Conservation (phyloP, 805 yeast genomes). For the Geotrichum ghanense region DNA sequence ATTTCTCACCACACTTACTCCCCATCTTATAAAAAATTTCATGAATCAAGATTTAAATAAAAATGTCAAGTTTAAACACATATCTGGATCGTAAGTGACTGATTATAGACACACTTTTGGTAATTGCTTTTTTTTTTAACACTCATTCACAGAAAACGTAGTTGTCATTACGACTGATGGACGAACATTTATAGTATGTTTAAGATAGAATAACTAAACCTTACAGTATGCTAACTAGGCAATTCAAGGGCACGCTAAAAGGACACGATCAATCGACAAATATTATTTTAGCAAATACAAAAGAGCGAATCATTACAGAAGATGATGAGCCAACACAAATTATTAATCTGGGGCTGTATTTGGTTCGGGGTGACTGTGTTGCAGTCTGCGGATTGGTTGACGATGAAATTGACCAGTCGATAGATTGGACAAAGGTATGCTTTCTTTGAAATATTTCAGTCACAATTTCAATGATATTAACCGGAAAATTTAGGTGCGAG, state of each 20-base stretch:
- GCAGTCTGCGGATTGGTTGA: conserved; percentile 25
- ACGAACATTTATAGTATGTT: not conserved
- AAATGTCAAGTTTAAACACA: not conserved
- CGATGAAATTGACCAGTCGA: conserved; percentile 19
- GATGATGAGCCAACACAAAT: conserved; percentile 16
- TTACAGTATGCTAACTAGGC: conserved; percentile 25
- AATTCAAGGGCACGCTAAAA: conserved; percentile 25
- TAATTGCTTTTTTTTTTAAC: not conserved
- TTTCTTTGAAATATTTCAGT: not conserved
- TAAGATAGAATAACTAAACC: conserved; percentile 6
- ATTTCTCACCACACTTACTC: no score
- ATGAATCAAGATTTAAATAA: no score
- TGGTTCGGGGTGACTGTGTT: conserved; percentile 27
- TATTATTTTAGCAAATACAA: conserved; percentile 20
- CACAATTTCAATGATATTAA: not conserved
- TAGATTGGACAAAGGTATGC: conserved; percentile 25
- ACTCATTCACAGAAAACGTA: not conserved
- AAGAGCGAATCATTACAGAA: conserved; percentile 20
- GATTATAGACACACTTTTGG: not conserved
- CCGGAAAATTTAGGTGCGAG: conserved; percentile 10
- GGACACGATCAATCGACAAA: conserved; percentile 29
- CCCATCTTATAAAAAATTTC: no score
- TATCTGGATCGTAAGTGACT: not conserved
- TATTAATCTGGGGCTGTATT: conserved; percentile 23
- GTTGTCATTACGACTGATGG: not conserved